These are phyloP conservation scores for Cucumis hystrix DNA, from an alignment of 306 rosid genomes.

Conservation along the genomic window DNA sequence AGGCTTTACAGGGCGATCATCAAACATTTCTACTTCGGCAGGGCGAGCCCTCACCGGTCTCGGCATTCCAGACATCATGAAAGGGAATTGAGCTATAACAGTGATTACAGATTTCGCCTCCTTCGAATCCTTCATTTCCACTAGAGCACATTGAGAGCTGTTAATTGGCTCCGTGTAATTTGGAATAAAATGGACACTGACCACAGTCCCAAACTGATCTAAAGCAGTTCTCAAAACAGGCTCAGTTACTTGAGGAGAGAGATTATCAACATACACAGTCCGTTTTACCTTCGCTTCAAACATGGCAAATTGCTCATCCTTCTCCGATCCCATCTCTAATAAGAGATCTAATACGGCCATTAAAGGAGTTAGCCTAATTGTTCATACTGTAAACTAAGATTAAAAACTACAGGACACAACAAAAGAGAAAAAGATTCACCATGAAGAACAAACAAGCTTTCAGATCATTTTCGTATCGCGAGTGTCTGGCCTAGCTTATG, in stretches of 20 bases:
- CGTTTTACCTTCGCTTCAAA: slow-evolving; percentile 51
- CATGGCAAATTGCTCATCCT: slow-evolving; percentile 32
- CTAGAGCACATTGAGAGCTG: slow-evolving; percentile 41
- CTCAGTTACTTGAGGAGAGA: slow-evolving; percentile 71
- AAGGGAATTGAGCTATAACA: slow-evolving; percentile 25
- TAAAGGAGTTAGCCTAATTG: not conserved
- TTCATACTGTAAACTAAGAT: not conserved
- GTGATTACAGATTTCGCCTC: slow-evolving; percentile 34
- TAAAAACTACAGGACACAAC: not conserved
- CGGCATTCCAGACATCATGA: slow-evolving; percentile 90
- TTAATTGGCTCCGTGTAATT: slow-evolving; percentile 40
- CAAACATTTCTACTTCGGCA: slow-evolving; percentile 56
- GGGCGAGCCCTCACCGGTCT: slow-evolving; percentile 58
- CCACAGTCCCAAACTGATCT: slow-evolving; percentile 57
- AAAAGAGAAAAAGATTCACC: not conserved
- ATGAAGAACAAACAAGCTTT: not conserved
- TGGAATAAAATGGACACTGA: slow-evolving; percentile 47
- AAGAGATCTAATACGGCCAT: not conserved
- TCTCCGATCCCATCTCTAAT: slow-evolving; percentile 33
- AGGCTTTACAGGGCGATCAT: slow-evolving; percentile 48
- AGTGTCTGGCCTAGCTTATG: no score
- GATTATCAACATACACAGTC: slow-evolving; percentile 60
- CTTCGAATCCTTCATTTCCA: slow-evolving; percentile 48
- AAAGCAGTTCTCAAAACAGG: slow-evolving; percentile 50
- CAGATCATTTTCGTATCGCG: not conserved